Percentiles rank a stretch among this genome's conserved stretches.
Conservation (phyloP, 169 alveolate genomes). For the Hammondia hammondi region DNA sequence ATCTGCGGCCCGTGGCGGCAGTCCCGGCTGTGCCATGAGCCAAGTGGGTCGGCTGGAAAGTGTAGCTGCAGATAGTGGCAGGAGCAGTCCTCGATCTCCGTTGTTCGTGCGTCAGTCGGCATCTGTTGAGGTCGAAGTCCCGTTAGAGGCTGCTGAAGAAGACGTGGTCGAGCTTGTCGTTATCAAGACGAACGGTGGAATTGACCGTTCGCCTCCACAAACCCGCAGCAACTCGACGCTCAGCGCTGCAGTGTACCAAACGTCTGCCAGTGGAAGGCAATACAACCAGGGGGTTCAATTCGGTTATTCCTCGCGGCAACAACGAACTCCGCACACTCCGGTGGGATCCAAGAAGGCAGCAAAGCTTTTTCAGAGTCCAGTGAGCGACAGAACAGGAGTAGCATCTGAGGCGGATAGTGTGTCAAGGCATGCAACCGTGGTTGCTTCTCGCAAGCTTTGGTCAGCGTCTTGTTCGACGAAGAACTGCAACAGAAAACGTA, state of each 20-base stretch:
- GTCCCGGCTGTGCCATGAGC: not conserved
- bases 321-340: too few relatives aligned
- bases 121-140: not conserved
- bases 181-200: not conserved
- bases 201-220: not conserved
- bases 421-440: too few relatives aligned
- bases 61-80: not conserved
- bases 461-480: not conserved
- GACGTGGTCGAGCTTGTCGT: constrained; percentile 3
- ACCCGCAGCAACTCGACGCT: not conserved
- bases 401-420: too few relatives aligned
- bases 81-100: not conserved
- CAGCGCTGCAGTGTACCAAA: not conserved
- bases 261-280: not conserved
- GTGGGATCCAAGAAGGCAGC: too few relatives aligned
- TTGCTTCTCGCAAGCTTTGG: too few relatives aligned
- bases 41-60: not conserved
- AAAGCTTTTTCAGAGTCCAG: too few relatives aligned
- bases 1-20: not conserved
- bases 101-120: not conserved
- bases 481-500: too few relatives aligned
- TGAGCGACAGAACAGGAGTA: too few relatives aligned
- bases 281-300: not conserved
- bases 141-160: not conserved
- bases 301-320: not conserved